Evolutionary conservation across 129 eudicot genomes (phyloP), one percentile per base, ranked within the genome.

Genomic region (Pseudognaphalium luteoalbum): DNA sequence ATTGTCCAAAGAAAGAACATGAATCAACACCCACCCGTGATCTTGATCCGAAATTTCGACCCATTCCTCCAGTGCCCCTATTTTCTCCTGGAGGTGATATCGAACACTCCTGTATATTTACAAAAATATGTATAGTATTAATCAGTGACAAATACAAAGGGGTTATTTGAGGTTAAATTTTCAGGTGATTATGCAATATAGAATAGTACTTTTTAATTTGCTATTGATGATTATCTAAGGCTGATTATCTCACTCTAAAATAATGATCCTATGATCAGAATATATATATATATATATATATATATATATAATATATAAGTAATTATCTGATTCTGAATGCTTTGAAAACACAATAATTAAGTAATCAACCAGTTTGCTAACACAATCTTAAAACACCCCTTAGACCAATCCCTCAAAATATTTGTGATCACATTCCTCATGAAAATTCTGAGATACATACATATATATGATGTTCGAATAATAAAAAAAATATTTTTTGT

Each of bases 51-150:
- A 84, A 80, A 54, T 81, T 86, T 42, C 78, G 83, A 68, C 74
- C 80, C 67, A 79, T 84, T 74, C 85, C 82, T 41, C 85, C 72
- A 2, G 72, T 21, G 30, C 60, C 60, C 22, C 42, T 80, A 12
- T 56, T 58, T 57, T 80, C 84, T 80, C 79, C 84, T 4, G 84
- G 84, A 15, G 84, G 88, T 72, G 96, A 90, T 85, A 90, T 90
- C 64, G 98, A 88, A 79, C 97, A 90, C 15, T 93, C 92, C 98
- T 92, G 70, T 15, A 62, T 50, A 28, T 44, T n/a, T 2, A 37
- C 19, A 56, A 25, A 25, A 25, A 56, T 6, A n/a, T 56, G 37
- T 34, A 6, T 34, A 34, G 6, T 34, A 34, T 34, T 34, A n/a
- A n/a, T n/a, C n/a, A 34, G 6, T 34, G 2, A 21, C 29, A 58